A percentile compares a stretch with the other conserved stretches of the same genome.
Conservation (phyloP, 2,329 filamentous ascomycete species). For the Sclerotinia spermophila region DNA sequence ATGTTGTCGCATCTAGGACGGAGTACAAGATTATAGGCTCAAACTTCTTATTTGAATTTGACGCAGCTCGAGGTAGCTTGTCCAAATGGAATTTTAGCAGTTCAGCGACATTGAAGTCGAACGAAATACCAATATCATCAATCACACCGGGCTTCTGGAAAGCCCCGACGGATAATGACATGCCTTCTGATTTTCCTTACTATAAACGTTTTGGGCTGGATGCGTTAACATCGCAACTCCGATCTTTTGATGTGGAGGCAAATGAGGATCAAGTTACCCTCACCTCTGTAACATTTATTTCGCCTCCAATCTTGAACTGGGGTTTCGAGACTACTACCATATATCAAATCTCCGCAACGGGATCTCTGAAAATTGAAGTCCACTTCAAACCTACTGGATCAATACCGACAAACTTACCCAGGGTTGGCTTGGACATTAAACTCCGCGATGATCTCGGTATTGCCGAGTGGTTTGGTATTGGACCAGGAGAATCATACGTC, state of each 20-base stretch:
- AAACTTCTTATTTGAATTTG: slow-evolving; percentile 44
- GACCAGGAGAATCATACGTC: slow-evolving; percentile 61
- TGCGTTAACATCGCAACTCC: slow-evolving; percentile 45
- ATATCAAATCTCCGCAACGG: slow-evolving; percentile 49
- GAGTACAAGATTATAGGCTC: slow-evolving; percentile 35
- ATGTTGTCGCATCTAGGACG: slow-evolving; percentile 24
- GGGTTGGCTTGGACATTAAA: slow-evolving; percentile 57
- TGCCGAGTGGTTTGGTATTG: slow-evolving; percentile 63
- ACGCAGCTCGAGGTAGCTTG: slow-evolving; percentile 44
- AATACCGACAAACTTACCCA: slow-evolving; percentile 52
- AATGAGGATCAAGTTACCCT: slow-evolving; percentile 39
- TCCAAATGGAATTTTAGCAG: slow-evolving; percentile 41
- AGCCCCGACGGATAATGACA: slow-evolving; percentile 63
- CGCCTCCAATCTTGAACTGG: slow-evolving; percentile 61
- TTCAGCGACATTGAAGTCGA: background rate
- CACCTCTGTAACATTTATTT: slow-evolving; percentile 47
- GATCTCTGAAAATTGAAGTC: slow-evolving; percentile 46
- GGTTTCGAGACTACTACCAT: slow-evolving; percentile 47
- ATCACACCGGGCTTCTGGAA: slow-evolving; percentile 51
- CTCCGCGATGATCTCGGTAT: slow-evolving; percentile 46
- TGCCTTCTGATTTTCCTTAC: slow-evolving; percentile 50
- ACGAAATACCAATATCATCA: slow-evolving; percentile 6
- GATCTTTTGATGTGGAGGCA: slow-evolving; percentile 39
- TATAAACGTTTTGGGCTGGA: slow-evolving; percentile 54
- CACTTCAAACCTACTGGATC: slow-evolving; percentile 47